Evolutionary conservation across 2,329 filamentous ascomycete genomes (phyloP), one percentile per base, ranked within the genome.

Genomic region (Phyllosticta citrichinensis): DNA sequence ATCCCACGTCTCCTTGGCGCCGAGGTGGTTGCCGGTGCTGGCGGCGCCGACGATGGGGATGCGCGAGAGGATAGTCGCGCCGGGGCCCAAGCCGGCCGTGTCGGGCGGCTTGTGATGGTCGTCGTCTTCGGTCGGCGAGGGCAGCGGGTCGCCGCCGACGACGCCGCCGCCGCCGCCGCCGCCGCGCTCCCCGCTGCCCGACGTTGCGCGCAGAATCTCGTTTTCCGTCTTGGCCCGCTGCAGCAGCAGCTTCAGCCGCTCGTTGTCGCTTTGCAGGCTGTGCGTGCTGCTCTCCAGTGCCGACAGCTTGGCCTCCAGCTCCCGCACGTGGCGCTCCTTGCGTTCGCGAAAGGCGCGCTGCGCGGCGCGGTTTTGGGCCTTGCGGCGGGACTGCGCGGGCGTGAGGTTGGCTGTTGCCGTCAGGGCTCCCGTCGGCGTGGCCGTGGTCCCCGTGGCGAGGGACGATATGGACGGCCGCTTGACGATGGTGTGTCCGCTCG

Each of bases 301-400:
- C 56, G 84, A 87, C 27, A 97, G 85, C 72, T 96, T 94, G 62
- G 85, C 83, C 75, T 97, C 92, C 24, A 97, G 86, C 63, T 97
- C 91, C 73, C 92, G 92, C 64, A 97, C 91, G 70, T 96, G 92
- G 62, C 87, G 87, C 73, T 97, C 93, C 75, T 97, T 97, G 67
- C 93, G 87, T 75, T 97, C 93, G 63, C 93, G 90, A 74, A 97
- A 97, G 33, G 94, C 93, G 68, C 93, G 87, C 81, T 97, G 94
- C 55, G 87, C 87, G 73, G 86, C 86, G 68, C 87, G 76, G 65
- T 89, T 89, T 69, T 89, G 87, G 56, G 84, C 86, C 72, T 89
- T 89, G 65, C 87, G 79, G 65, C 77, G 68, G 67, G 84, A 83
- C 68, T 78, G 77, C 56, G 76, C 76, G 25, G 76, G 76, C 58